Evolutionary conservation across 2,329 filamentous ascomycete genomes (phyloP).

Genomic region (Emergomyces pasteurianus): DNA sequence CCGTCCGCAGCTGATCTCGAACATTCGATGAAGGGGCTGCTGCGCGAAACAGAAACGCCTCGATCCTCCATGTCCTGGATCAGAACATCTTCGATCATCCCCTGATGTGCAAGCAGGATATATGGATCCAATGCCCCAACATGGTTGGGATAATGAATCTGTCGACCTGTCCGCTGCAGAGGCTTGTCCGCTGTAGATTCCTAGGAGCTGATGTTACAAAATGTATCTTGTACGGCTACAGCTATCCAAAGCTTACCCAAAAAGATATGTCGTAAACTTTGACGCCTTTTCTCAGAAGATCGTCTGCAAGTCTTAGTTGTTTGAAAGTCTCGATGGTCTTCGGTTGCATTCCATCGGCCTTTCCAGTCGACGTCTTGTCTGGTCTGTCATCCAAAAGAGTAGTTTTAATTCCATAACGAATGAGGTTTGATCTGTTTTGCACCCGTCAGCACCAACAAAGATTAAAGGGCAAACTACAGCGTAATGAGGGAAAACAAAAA

Average conservation of each 20-base stretch:
- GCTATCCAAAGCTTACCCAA: constrained; percentile 41
- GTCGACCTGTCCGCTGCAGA: constrained; percentile 50
- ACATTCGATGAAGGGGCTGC: constrained; percentile 50
- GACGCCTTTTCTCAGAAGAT: constrained; percentile 53
- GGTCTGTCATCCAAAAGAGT: constrained; percentile 43
- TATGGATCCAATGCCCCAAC: constrained; percentile 44
- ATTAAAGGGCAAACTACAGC: not conserved
- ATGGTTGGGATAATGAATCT: constrained; percentile 52
- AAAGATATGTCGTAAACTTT: constrained; percentile 64
- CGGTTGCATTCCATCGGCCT: constrained; percentile 62
- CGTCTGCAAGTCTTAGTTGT: constrained; percentile 61
- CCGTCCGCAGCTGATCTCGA: constrained; percentile 28
- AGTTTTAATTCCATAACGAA: constrained; percentile 35
- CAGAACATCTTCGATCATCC: constrained; percentile 61
- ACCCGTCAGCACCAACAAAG: constrained; percentile 11
- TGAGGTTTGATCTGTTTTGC: constrained; percentile 44
- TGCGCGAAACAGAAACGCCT: constrained; percentile 51
- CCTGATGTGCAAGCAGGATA: constrained; percentile 52
- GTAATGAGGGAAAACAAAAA: not conserved
- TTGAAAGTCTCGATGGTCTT: constrained; percentile 68
- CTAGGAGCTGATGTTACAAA: constrained; percentile 6
- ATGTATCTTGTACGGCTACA: not conserved
- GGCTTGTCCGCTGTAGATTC: constrained; percentile 35
- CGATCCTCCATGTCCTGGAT: constrained; percentile 56
- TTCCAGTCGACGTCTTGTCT: constrained; percentile 55